A percentile compares a stretch with the other conserved stretches of the same genome.
Evolutionary conservation across 345 rosid species (phyloP).

Genomic region (Gossypium australe): DNA sequence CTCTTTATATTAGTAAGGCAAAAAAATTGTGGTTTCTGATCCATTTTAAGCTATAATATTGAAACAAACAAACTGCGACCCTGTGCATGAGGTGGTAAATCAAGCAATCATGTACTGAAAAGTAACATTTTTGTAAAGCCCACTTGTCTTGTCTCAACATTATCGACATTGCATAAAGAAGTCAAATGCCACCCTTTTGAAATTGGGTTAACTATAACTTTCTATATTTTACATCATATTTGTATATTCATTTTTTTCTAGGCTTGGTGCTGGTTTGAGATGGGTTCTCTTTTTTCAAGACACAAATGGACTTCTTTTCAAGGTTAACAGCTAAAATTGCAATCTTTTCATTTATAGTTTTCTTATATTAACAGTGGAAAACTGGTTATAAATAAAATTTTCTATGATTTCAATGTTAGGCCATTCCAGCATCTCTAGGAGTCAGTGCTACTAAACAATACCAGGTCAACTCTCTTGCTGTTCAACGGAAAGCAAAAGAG

Average conservation of each 20-base stretch:
- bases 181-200: not conserved
- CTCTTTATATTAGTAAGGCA: not conserved
- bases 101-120: not conserved
- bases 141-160: not conserved
- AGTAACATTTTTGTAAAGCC: not conserved
- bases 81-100: not conserved
- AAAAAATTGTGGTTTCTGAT: not conserved
- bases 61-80: not conserved
- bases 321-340: conserved; percentile 41
- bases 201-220: not conserved
- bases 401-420: conserved; percentile 35
- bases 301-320: conserved; percentile 95
- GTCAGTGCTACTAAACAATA: conserved; percentile 80
- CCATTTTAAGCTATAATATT: not conserved
- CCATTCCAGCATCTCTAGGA: conserved; percentile 89
- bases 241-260: conserved; percentile 22
- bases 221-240: not conserved
- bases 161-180: not conserved
- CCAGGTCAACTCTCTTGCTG: conserved; percentile 96
- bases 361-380: not conserved
- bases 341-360: not conserved
- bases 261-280: conserved; percentile 67
- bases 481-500: conserved; percentile 96
- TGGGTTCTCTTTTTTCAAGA: conserved; percentile 99
- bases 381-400: conserved; percentile 8